Conservation (phyloP, 163 green algal species). For the Coccomyxa subellipsoidea region DNA sequence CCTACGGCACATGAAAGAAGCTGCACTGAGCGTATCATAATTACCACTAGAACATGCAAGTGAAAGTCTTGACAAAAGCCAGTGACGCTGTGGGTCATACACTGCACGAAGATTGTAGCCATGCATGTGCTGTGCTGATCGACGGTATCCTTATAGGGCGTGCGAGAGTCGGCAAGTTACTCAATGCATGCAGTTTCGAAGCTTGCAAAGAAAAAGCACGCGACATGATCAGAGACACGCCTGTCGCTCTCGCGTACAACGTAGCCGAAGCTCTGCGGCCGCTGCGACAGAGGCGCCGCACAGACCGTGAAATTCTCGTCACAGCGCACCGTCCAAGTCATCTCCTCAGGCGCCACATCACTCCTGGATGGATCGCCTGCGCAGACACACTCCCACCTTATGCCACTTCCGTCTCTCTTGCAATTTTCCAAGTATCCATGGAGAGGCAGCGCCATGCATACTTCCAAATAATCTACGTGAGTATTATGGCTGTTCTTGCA, state of each 20-base stretch:
- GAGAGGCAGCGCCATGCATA: no score
- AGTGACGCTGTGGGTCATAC: neutral
- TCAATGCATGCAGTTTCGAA: no score
- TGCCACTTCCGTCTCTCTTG: no score
- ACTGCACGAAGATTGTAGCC: neutral
- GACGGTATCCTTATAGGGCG: no score
- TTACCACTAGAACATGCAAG: neutral
- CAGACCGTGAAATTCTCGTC: slow-evolving; percentile 13
- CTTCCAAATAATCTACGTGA: neutral
- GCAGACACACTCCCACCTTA: no score
- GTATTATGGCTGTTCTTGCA: neutral
- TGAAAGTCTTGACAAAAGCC: slow-evolving; percentile 2
- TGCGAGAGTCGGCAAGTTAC: no score
- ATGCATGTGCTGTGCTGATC: no score
- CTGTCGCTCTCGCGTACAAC: slow-evolving; percentile 15
- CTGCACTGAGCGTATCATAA: no score
- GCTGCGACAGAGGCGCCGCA: slow-evolving; percentile 14
- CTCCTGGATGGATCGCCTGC: slow-evolving; percentile 9
- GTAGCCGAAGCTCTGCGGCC: slow-evolving; percentile 28
- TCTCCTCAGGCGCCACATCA: slow-evolving; percentile 5
- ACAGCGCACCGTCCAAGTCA: slow-evolving; percentile 18
- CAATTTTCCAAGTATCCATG: no score
- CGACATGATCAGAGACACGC: neutral
- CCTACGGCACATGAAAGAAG: no score
- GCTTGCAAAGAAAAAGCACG: no score